phyloP scores from a whole-genome alignment of 768 basidiomycete species.

The Scleroderma bovista region DNA sequence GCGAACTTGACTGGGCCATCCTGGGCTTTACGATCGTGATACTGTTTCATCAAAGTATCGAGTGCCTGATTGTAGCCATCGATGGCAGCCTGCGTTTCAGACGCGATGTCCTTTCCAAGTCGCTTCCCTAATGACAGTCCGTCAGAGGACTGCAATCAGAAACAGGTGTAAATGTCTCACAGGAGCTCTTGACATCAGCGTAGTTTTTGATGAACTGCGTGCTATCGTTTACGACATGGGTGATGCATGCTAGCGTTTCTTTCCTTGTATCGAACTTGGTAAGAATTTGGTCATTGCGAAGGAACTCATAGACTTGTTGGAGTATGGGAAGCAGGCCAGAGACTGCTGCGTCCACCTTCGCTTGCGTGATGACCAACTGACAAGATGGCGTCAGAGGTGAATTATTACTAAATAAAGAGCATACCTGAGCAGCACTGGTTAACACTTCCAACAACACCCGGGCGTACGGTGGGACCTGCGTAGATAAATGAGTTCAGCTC shows the following conservation, averaged over 20 bases:
- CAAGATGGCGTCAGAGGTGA: neutral
- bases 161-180: neutral
- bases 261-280: neutral
- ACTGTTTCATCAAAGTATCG: neutral
- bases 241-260: neutral
- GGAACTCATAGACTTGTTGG: neutral
- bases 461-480: neutral
- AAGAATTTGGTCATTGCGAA: neutral
- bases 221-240: neutral
- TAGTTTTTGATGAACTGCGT: neutral
- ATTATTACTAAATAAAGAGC: neutral
- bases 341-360: neutral
- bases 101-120: neutral
- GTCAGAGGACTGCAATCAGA: neutral
- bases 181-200: neutral
- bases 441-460: neutral
- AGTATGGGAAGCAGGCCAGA: neutral
- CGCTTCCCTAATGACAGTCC: neutral
- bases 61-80: neutral
- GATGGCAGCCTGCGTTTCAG: neutral
- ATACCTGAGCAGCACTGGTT: neutral
- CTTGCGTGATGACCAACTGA: neutral
- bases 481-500: neutral
- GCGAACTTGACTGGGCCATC: no score
- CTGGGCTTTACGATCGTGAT: neutral